Evolutionary conservation across 192 early-diverging fungal species (phyloP), one percentile per base, ranked within the genome.

Genomic region (Geosiphon pyriformis): DNA sequence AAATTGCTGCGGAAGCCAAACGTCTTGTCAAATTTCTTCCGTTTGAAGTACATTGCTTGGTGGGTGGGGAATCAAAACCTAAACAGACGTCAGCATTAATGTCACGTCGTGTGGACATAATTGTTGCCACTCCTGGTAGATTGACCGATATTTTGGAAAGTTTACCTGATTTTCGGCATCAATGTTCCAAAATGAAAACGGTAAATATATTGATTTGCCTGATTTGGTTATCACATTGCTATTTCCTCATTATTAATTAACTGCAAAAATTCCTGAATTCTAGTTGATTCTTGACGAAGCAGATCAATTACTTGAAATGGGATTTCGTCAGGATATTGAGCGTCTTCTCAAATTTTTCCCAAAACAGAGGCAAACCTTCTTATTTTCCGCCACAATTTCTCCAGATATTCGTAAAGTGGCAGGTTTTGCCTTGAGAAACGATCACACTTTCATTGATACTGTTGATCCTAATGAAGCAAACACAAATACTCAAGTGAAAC

Each of bases 81-180:
- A 47, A 49, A 10, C 88, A 92, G 72, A 69, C 87, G 12, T 63
- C 67, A 29, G 50, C 61, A 2, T 61, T 90, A 49, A 69, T 71
- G 32, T 69, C 70, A 17, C 75, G 67, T 12, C 82, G 85, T 58
- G 79, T 80, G 1, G 97, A 99, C 64, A 87, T 96, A 63, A 83
- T 99, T 32, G 90, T 99, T 37, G 95, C 90, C 35, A 99, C 97
- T 1, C 97, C 97, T 0, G 97, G 97, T 12, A 92, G 97, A 46
- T 65, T 99, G 20, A 85, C 88, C 27, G 91, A 93, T 63, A 77
- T 92, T 75, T 66, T 92, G 27, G 35, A 70, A 22, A 82, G 76
- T 54, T 76, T 83, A 30, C 65, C 67, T n/a, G 61, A 76, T 48
- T 89, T 88, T 68, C 65, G 70, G n/a, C 57, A 61, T 8, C 73